Percentiles rank a stretch among this genome's conserved stretches.
Evolutionary conservation across 2,329 filamentous ascomycete species (phyloP).

Genomic region (Ceratocystis variospora): DNA sequence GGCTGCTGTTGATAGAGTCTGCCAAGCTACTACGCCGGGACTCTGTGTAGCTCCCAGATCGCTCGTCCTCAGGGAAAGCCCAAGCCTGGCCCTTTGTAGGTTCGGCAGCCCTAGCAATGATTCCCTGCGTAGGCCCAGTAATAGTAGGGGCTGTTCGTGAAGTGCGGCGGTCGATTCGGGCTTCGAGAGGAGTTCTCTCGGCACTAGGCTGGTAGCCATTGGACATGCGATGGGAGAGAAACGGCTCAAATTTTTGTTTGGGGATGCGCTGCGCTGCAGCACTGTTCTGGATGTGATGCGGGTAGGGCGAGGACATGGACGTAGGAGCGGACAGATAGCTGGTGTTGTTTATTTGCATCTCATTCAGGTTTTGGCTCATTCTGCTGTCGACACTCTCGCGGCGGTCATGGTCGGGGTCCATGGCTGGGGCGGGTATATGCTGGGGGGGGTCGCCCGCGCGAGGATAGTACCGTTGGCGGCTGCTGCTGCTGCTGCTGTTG

Average conservation of each 20-base stretch:
- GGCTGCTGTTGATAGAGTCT: conserved; percentile 65
- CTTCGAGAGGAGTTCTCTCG: conserved; percentile 41
- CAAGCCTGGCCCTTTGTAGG: conserved; percentile 72
- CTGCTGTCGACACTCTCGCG: conserved; percentile 70
- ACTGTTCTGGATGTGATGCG: conserved; percentile 63
- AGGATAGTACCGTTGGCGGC: conserved; percentile 33
- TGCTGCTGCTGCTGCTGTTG: conserved; percentile 3
- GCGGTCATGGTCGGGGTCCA: conserved; percentile 29
- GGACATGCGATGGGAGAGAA: conserved; percentile 46
- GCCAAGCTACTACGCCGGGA: conserved; percentile 64
- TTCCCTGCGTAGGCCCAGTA: conserved; percentile 52
- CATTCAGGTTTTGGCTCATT: conserved; percentile 57
- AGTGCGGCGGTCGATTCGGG: conserved; percentile 31
- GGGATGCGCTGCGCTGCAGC: conserved; percentile 57
- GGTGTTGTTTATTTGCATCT: conserved; percentile 49
- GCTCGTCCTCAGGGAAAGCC: conserved; percentile 64
- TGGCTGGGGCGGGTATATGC: conserved; percentile 23
- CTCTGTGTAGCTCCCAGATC: conserved; percentile 31
- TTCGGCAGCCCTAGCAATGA: conserved; percentile 55
- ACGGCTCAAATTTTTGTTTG: conserved; percentile 37
- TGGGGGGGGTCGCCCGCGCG: conserved; percentile 16
- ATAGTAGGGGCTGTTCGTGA: conserved; percentile 61
- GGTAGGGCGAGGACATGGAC: conserved; percentile 46
- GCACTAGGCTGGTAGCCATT: conserved; percentile 50
- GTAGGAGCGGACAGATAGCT: conserved; percentile 23